A percentile compares a stretch with the other conserved stretches of the same genome.
Evolutionary conservation across 805 yeast genomes (phyloP).

Genomic region (Candida alai): DNA sequence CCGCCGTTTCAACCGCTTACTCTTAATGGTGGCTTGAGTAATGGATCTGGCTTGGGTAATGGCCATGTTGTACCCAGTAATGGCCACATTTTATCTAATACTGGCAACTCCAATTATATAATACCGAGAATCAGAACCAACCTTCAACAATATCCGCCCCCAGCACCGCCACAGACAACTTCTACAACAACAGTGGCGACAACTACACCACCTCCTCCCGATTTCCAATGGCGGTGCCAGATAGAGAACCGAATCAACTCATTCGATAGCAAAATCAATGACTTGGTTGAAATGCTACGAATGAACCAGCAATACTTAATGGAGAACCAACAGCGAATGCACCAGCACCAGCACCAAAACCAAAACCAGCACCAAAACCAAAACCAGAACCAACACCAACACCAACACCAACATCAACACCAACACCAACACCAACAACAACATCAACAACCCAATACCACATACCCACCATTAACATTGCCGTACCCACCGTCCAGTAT

Average conservation of each 20-base stretch:
- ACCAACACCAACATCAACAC: slow-evolving; percentile 7
- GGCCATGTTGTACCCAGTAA: not conserved
- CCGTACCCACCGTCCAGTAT: slow-evolving; percentile 2
- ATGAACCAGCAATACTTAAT: slow-evolving; percentile 27
- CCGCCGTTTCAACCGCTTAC: slow-evolving; percentile 1
- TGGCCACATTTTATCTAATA: not conserved
- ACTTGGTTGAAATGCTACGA: slow-evolving; percentile 32
- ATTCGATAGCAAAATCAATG: slow-evolving; percentile 36
- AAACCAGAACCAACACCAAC: slow-evolving; percentile 1
- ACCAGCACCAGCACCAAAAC: slow-evolving; percentile 8
- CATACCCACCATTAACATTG: slow-evolving; percentile 1
- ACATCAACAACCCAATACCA: not conserved
- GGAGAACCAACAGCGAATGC: slow-evolving; percentile 15
- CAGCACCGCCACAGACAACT: not conserved
- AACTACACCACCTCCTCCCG: slow-evolving; percentile 8
- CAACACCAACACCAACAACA: slow-evolving; percentile 2
- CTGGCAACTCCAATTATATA: not conserved
- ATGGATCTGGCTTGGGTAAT: no score
- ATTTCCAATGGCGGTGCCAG: slow-evolving; percentile 28
- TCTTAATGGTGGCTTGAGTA: not conserved
- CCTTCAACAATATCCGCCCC: not conserved
- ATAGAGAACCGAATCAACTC: slow-evolving; percentile 33
- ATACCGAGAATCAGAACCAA: not conserved
- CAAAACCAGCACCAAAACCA: slow-evolving; percentile 6
- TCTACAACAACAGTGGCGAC: not conserved